phyloP scores from a whole-genome alignment of 352 stramenopile species.

The Blastocystis sp. region DNA sequence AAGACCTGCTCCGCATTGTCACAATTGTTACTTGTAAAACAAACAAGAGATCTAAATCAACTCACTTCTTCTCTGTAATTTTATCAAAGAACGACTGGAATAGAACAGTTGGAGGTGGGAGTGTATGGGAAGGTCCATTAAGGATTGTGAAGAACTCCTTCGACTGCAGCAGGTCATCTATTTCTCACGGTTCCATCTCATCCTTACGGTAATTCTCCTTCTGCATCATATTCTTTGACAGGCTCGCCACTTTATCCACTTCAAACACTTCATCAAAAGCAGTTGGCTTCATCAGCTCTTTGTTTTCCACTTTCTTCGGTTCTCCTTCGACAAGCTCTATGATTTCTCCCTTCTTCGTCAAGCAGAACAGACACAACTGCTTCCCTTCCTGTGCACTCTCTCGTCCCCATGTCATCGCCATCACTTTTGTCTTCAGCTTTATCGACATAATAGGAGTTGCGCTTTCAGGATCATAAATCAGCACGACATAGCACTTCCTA shows the following conservation, averaged over 20 bases:
- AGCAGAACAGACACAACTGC: background rate
- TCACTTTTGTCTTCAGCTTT: background rate
- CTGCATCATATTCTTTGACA: background rate
- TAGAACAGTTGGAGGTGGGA: background rate
- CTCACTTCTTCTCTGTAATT: background rate
- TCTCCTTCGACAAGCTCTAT: slow-evolving; percentile 7
- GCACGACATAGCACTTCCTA: background rate
- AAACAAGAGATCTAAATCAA: slow-evolving; percentile 25
- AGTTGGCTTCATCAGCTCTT: background rate
- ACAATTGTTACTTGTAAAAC: background rate
- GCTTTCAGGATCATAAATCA: background rate
- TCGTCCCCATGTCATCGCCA: background rate
- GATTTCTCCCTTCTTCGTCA: background rate
- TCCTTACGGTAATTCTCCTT: slow-evolving; percentile 5
- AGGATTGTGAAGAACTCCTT: slow-evolving; percentile 29
- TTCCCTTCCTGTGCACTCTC: background rate
- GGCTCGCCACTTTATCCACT: background rate
- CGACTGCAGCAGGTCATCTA: slow-evolving; percentile 17
- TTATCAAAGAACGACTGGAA: slow-evolving; percentile 57
- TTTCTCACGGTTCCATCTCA: background rate
- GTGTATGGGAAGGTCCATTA: slow-evolving; percentile 10
- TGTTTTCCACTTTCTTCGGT: background rate
- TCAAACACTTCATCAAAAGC: slow-evolving; percentile 49
- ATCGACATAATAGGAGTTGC: background rate
- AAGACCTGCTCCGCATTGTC: too few species aligned